Conservation (phyloP, 2,329 filamentous ascomycete genomes). For the Beauveria sp. region DNA sequence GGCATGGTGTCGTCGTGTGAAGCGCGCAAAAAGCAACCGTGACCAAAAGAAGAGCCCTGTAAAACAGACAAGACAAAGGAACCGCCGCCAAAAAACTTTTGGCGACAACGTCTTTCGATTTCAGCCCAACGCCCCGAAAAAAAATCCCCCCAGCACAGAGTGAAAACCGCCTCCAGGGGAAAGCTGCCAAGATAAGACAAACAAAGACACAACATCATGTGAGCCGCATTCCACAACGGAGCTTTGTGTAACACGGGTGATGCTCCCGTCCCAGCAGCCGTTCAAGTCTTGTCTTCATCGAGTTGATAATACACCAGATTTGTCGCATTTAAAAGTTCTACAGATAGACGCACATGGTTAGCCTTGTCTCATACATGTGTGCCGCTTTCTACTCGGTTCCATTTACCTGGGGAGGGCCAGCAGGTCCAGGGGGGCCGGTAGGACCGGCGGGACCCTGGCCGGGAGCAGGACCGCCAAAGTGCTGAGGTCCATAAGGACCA, state of each 20-base stretch:
- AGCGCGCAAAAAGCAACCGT: conserved; percentile 24
- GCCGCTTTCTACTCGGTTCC: conserved; percentile 12
- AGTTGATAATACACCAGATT: neutral
- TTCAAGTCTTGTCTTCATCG: conserved; percentile 6
- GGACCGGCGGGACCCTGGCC: conserved; percentile 34
- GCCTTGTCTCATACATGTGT: neutral
- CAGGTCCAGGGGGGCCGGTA: conserved; percentile 29
- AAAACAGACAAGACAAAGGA: conserved; percentile 4
- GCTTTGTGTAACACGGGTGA: neutral
- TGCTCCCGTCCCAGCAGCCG: neutral
- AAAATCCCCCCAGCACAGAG: conserved; percentile 16
- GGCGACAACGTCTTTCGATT: conserved; percentile 14
- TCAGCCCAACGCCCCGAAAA: conserved; percentile 21
- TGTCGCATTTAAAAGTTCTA: conserved; percentile 7
- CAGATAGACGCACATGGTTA: conserved; percentile 3
- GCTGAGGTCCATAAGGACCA: conserved; percentile 38
- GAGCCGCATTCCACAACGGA: conserved; percentile 8
- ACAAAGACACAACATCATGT: conserved; percentile 17
- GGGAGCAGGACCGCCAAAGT: conserved; percentile 38
- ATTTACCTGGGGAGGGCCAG: conserved; percentile 32
- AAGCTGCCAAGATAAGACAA: conserved; percentile 16
- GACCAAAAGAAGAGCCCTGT: conserved; percentile 6
- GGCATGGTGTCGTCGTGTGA: conserved; percentile 22
- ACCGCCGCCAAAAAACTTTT: conserved; percentile 4
- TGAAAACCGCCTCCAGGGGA: conserved; percentile 15